phyloP scores from a whole-genome alignment of 2,329 filamentous ascomycete genomes.

The Acarospora socialis region DNA sequence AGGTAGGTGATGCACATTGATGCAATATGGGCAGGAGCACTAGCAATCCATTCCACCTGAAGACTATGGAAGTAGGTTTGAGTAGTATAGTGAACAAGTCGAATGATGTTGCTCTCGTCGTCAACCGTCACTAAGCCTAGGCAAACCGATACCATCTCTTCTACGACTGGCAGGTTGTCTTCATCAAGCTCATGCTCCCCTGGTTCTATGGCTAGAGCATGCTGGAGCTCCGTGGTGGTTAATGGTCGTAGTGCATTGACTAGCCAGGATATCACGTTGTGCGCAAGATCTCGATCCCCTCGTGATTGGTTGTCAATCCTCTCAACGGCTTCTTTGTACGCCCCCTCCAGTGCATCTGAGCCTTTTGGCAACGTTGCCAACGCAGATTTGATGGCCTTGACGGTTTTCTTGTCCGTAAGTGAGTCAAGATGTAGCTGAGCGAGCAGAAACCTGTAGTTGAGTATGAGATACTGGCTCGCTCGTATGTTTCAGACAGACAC shows the following conservation, averaged over 20 bases:
- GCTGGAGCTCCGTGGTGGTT: conserved; percentile 14
- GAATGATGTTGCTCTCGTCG: conserved; percentile 13
- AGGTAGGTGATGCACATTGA: conserved; percentile 22
- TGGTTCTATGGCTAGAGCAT: conserved; percentile 17
- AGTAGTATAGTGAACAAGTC: conserved; percentile 31
- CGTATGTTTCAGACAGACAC: conserved; percentile 11
- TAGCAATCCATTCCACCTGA: conserved; percentile 17
- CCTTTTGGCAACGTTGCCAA: conserved; percentile 22
- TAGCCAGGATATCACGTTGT: conserved; percentile 15
- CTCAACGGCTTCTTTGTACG: conserved; percentile 30
- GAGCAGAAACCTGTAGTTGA: conserved; percentile 25
- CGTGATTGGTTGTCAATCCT: conserved; percentile 27
- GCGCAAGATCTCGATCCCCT: conserved; percentile 20
- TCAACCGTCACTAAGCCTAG: conserved; percentile 16
- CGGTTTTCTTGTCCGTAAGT: conserved; percentile 20
- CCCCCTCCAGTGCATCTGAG: conserved; percentile 21
- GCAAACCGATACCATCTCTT: conserved; percentile 15
- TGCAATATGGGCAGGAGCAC: conserved; percentile 16
- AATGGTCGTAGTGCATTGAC: conserved; percentile 13
- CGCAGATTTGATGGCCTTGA: conserved; percentile 21
- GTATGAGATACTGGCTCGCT: not conserved
- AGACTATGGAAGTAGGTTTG: conserved; percentile 31
- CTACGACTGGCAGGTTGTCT: conserved; percentile 14
- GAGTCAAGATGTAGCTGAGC: conserved; percentile 26
- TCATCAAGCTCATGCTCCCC: conserved; percentile 12